Evolutionary conservation across 169 alveolate genomes (phyloP), one percentile per base, ranked within the genome.

Genomic region (Theileria orientalis): DNA sequence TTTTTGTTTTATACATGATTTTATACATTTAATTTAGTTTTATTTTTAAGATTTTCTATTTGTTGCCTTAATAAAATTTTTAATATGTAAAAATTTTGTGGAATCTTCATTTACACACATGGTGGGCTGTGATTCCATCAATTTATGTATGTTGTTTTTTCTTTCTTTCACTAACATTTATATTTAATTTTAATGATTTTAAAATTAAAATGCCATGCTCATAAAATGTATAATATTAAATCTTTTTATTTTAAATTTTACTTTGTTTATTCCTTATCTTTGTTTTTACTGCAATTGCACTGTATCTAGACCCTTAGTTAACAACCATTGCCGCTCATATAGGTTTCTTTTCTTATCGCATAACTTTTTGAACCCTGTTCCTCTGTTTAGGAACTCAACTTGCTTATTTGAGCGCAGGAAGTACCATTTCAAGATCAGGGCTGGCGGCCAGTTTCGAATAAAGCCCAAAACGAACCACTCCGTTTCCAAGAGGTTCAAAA

Each of bases 381-480:
- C 42, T 40, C 2, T 40, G n/a, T n/a, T n/a, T 30, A 56, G 37
- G 66, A 56, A 33, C 16, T 6, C 32, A 3, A 23, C 59, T 29
- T 32, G 42, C 1, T 60, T 79, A 1, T 71, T 61, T 32, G 83
- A 68, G 29, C 25, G 83, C 9, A 44, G 87, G 8, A 42, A 54
- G 67, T 54, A 56, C 56, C 63, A 64, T 30, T 75, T 82, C 47
- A 82, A 74, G 68, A 56, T 74, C 42, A 72, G 63, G 70, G 84
- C 89, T 21, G 80, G 63, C 3, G 89, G 89, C 13, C 71, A 82
- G 57, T 82, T 82, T 41, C 82, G 91, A 25, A 76, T 91, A 32
- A 91, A 91, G 42, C 93, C 94, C 2, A 91, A 90, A 56, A 90
- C 95, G 23, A 84, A 86, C 62, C 85, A 90, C 63, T 90, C 95